Conservation (phyloP, 371 early-diverging fungal species). For the Mucor indicus region DNA sequence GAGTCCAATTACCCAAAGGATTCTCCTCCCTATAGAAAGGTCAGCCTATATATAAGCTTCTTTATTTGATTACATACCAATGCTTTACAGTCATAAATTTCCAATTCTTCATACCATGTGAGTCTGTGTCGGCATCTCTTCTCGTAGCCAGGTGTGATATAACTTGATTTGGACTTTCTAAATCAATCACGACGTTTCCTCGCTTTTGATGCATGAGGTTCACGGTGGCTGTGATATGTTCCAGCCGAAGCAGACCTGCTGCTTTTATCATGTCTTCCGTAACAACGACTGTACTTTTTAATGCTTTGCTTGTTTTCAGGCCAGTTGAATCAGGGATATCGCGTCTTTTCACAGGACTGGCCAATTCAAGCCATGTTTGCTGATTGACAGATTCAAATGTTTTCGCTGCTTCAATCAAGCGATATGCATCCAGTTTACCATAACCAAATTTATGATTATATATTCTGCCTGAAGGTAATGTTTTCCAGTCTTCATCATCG, state of each 20-base stretch:
- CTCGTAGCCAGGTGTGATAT: constrained; percentile 66
- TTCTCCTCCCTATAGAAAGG: constrained; percentile 68
- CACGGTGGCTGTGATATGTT: constrained; percentile 87
- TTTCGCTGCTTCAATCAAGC: constrained; percentile 79
- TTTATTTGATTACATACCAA: constrained; percentile 82
- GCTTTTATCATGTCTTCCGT: constrained; percentile 47
- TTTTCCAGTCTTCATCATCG: constrained; percentile 62
- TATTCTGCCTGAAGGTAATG: constrained; percentile 58
- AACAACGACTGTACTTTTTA: constrained; percentile 43
- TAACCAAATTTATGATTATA: constrained; percentile 92
- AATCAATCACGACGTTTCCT: constrained; percentile 76
- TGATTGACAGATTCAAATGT: constrained; percentile 59
- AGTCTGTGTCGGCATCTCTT: constrained; percentile 63
- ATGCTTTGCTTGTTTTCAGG: constrained; percentile 23
- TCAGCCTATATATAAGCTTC: too few relatives aligned
- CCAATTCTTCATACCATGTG: constrained; percentile 85
- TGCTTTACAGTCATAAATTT: constrained; percentile 95
- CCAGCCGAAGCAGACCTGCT: constrained; percentile 62
- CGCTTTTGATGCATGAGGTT: constrained; percentile 76
- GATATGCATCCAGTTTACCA: constrained; percentile 86
- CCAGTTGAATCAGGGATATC: constrained; percentile 56
- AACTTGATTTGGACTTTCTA: constrained; percentile 71
- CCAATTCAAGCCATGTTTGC: constrained; percentile 57
- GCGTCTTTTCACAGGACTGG: constrained; percentile 40
- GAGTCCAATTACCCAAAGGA: constrained; percentile 80